Conservation (phyloP, 371 early-diverging fungal genomes). For the Syncephalastrum monosporum region DNA sequence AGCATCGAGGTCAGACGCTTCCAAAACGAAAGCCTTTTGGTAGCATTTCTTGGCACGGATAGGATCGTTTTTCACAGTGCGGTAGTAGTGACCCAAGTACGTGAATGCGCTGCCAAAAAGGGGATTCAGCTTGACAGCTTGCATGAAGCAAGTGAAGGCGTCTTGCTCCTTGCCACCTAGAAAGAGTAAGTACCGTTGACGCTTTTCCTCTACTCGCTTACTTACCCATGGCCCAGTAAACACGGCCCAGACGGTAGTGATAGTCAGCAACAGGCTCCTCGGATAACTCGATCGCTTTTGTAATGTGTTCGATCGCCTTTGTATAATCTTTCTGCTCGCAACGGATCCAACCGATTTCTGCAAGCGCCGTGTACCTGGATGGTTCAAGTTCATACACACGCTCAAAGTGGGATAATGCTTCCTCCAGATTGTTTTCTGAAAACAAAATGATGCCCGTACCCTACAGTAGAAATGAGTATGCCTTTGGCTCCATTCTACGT, state of each 20-base stretch:
- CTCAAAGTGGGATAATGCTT: constrained; percentile 55
- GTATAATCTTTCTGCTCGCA: constrained; percentile 54
- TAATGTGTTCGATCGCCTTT: constrained; percentile 55
- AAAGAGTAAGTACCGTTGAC: neutral
- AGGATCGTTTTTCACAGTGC: constrained; percentile 58
- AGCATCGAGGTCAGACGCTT: constrained; percentile 69
- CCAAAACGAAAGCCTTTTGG: constrained; percentile 70
- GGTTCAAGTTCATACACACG: constrained; percentile 49
- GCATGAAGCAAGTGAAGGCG: constrained; percentile 70
- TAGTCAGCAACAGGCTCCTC: constrained; percentile 45
- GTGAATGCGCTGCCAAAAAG: constrained; percentile 69
- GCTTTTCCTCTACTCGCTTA: neutral
- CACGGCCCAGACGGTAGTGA: constrained; percentile 70
- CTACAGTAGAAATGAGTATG: constrained; percentile 12
- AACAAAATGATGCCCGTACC: constrained; percentile 38
- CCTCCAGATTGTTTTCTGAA: constrained; percentile 44
- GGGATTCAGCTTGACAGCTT: constrained; percentile 73
- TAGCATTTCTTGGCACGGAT: constrained; percentile 80
- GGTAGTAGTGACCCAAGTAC: constrained; percentile 82
- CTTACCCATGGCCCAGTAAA: constrained; percentile 79
- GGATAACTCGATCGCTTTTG: constrained; percentile 51
- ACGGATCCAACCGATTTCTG: constrained; percentile 67
- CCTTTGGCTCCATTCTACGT: neutral
- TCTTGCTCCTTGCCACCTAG: constrained; percentile 14
- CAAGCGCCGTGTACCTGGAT: constrained; percentile 42